Percentiles rank a stretch among this genome's conserved stretches.
Evolutionary conservation across 2,329 filamentous ascomycete genomes (phyloP).

Genomic region (Emergomyces africanus): DNA sequence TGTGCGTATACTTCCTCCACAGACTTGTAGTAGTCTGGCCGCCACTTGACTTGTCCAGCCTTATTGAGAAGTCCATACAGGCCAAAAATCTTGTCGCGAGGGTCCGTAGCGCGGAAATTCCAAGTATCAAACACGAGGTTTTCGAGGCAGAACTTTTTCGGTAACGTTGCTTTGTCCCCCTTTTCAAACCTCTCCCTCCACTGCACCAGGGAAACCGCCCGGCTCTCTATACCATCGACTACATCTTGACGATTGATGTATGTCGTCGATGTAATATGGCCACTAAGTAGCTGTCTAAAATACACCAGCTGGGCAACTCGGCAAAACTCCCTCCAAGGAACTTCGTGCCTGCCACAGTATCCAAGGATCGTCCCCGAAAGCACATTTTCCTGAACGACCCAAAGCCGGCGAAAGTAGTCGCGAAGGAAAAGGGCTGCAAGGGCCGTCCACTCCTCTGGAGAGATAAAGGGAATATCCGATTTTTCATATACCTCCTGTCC

Average conservation of each 20-base stretch:
- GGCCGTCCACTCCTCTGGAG: slow-evolving; percentile 6
- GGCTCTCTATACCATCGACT: slow-evolving; percentile 3
- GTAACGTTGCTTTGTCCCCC: not conserved
- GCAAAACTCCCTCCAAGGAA: slow-evolving; percentile 7
- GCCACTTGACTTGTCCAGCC: not conserved
- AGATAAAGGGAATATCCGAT: slow-evolving; percentile 6
- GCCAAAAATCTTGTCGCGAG: slow-evolving; percentile 9
- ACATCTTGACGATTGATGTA: slow-evolving; percentile 3
- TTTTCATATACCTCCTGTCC: slow-evolving; percentile 2
- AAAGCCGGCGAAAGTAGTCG: slow-evolving; percentile 13
- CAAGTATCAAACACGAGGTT: slow-evolving; percentile 9
- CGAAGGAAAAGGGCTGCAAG: slow-evolving; percentile 10
- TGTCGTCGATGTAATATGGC: not conserved
- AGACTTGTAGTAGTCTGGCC: slow-evolving; percentile 6
- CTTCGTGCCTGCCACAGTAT: slow-evolving; percentile 7
- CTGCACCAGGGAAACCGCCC: slow-evolving; percentile 2
- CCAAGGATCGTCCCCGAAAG: slow-evolving; percentile 9
- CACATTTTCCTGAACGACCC: slow-evolving; percentile 15
- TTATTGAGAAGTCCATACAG: slow-evolving; percentile 8
- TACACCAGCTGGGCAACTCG: slow-evolving; percentile 3
- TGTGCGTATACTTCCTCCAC: slow-evolving; percentile 8
- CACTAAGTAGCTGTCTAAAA: slow-evolving; percentile 1
- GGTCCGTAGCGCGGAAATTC: slow-evolving; percentile 7
- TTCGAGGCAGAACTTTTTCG: slow-evolving; percentile 1
- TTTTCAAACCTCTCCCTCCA: slow-evolving; percentile 5